These are phyloP conservation scores for Eimeria sp. DNA, from an alignment of 169 alveolate species.

Conservation along the genomic window DNA sequence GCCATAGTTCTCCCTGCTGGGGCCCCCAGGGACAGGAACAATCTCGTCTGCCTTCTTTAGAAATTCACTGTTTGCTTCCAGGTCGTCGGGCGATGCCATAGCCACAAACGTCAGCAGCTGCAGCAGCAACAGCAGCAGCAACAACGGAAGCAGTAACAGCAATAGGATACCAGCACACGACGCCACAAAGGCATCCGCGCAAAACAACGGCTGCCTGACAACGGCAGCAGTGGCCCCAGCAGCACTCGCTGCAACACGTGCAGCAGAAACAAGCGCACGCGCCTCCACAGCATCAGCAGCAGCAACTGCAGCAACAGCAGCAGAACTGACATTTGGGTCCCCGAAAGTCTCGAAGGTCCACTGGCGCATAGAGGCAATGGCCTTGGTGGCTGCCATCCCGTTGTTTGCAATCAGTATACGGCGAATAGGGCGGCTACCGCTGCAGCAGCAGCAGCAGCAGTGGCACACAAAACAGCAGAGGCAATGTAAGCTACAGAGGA, in stretches of 20 bases:
- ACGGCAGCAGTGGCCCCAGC: slow-evolving; percentile 84
- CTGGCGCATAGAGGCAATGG: slow-evolving; percentile 87
- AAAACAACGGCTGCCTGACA: background rate
- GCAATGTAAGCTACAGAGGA: background rate
- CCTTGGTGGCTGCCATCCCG: slow-evolving; percentile 88
- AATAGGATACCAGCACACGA: background rate
- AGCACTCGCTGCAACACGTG: background rate
- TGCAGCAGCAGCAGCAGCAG: slow-evolving; percentile 32
- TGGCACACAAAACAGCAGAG: background rate
- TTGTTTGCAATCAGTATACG: slow-evolving; percentile 87
- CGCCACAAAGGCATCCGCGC: too few species aligned
- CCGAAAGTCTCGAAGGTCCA: slow-evolving; percentile 87
- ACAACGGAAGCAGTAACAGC: background rate
- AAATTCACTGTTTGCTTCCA: slow-evolving; percentile 89
- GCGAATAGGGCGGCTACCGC: slow-evolving; percentile 85
- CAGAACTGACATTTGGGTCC: slow-evolving; percentile 78
- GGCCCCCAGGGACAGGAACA: slow-evolving; percentile 90
- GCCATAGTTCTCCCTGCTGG: slow-evolving; percentile 89
- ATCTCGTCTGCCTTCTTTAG: slow-evolving; percentile 87
- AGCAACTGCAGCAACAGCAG: background rate
- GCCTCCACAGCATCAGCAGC: background rate
- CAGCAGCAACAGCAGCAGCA: background rate
- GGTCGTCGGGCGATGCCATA: slow-evolving; percentile 91
- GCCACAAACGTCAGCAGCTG: slow-evolving; percentile 89
- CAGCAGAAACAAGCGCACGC: background rate